These are phyloP conservation scores for Backusella australiensis DNA, from an alignment of 192 early-diverging fungal genomes.

Conservation along the genomic window DNA sequence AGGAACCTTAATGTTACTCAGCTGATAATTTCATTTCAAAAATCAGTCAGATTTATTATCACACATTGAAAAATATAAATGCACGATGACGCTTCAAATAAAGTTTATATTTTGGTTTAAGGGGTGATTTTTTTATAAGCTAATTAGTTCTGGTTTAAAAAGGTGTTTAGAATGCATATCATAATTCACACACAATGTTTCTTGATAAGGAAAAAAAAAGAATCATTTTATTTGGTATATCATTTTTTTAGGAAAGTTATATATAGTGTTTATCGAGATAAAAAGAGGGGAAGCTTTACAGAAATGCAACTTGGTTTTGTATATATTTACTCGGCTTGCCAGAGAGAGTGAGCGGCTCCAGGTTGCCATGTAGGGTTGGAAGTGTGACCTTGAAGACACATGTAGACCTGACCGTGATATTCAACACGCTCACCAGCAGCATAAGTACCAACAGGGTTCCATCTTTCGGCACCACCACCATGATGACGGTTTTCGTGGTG, in stretches of 20 bases:
- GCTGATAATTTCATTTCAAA: not conserved
- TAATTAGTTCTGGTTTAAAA: too few relatives aligned
- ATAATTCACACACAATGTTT: too few relatives aligned
- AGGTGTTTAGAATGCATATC: too few relatives aligned
- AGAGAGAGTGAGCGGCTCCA: constrained; percentile 43
- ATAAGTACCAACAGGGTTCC: constrained; percentile 45
- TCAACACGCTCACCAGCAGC: constrained; percentile 46
- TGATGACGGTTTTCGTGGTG: constrained; percentile 9
- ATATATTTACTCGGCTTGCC: constrained; percentile 33
- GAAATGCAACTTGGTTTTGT: not conserved
- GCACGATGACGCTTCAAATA: too few relatives aligned
- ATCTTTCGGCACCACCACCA: constrained; percentile 20
- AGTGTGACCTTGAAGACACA: constrained; percentile 47
- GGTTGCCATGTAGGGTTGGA: constrained; percentile 46
- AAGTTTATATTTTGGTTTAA: constrained; percentile 6
- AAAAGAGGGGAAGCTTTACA: not conserved
- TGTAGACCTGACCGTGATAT: constrained; percentile 41
- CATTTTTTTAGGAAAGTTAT: too few relatives aligned
- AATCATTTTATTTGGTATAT: too few relatives aligned
- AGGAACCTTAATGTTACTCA: not conserved
- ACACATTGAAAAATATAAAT: too few relatives aligned
- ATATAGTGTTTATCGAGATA: not conserved
- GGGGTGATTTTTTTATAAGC: too few relatives aligned
- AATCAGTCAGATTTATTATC: too few relatives aligned
- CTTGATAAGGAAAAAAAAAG: too few relatives aligned